Evolutionary conservation across 495 filamentous ascomycete species (phyloP).

Genomic region (Hypoxylon crocopeplum): DNA sequence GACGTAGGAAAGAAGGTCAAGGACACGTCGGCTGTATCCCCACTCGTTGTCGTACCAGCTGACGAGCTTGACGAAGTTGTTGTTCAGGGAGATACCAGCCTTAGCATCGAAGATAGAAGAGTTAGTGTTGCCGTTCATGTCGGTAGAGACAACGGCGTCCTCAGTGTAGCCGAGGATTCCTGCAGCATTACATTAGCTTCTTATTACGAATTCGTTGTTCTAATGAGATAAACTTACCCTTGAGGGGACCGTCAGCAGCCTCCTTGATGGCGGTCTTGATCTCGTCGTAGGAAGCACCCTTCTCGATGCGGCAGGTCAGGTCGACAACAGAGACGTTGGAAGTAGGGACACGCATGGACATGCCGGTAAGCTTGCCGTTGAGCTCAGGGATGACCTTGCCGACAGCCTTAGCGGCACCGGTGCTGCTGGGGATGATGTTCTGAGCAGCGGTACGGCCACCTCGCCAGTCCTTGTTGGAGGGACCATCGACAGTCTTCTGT

Average conservation of each 20-base stretch:
- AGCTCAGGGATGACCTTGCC: conserved; percentile 97
- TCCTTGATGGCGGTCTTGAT: conserved; percentile 94
- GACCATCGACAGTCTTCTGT: conserved; percentile 99
- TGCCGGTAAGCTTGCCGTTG: conserved; percentile 99
- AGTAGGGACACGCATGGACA: conserved; percentile 99
- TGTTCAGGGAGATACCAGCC: conserved; percentile 97
- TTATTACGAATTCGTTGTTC: neutral
- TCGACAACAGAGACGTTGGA: conserved; percentile 99
- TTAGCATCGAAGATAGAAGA: conserved; percentile 99
- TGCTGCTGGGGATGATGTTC: conserved; percentile 99
- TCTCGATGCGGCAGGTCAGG: conserved; percentile 92
- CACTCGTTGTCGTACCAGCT: conserved; percentile 91
- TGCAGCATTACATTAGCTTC: conserved; percentile 50
- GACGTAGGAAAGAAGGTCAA: conserved; percentile 94
- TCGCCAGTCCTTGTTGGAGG: conserved; percentile 98
- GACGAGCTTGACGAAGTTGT: conserved; percentile 98
- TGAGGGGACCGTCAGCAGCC: conserved; percentile 81
- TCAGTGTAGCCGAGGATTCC: conserved; percentile 94
- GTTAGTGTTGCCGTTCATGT: conserved; percentile 87
- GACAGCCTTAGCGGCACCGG: conserved; percentile 99
- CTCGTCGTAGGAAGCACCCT: conserved; percentile 84
- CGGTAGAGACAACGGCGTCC: conserved; percentile 93
- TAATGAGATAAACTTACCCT: conserved; percentile 66
- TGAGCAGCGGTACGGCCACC: conserved; percentile 97
- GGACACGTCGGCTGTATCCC: conserved; percentile 98